Base-by-base conservation (phyloP, 768 basidiomycete species). In the Kwoniella dendrophila region DNA sequence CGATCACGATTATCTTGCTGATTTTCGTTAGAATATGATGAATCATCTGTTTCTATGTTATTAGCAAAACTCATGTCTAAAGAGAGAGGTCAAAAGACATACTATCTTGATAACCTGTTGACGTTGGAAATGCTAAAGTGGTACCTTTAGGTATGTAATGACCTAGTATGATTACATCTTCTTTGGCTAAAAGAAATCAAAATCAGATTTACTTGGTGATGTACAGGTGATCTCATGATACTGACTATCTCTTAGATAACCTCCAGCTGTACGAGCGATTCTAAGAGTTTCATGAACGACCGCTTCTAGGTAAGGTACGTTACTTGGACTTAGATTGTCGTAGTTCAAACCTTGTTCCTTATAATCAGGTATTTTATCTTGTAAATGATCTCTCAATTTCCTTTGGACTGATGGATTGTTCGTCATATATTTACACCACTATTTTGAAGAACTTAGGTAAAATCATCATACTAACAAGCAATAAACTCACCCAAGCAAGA, bases 391-490 rank as follows among this genome's bases (percentile, higher is more conserved):
- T 24, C 69, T 68, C 5, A 74, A 56, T 33, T 74, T 72, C 5
- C 59, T 62, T 47, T 74, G 73, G 5, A 72, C 49, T 0, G 66
- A 54, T 1, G 73, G 73, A 44, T 70, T 43, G 47, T 66, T 66
- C 16, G 70, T 70, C 70, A 74, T 70, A 62, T 68, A 74, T 47
- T 74, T 74, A 49, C 67, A 52, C 66, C 66, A 72, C 71, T 72
- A 36, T n/a, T 20, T 30, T 24, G 24, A 20, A 12, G 30, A 12
- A 24, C 14, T 48, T 22, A n/a, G 40, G 44, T 24, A 61, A 4
- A 32, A 30, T 11, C 43, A 34, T 14, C 5, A 40, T 20, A 3
- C 29, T 0, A 7, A 3, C 4, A 20, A 0, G 4, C 18, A 14
- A 16, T 2, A 8, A 8, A 59, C 70, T 49, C 24, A 72, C 67